Percentiles rank a stretch among this genome's conserved stretches.
phyloP scores from a whole-genome alignment of 139 green algal genomes.

The Astrephomene gubernaculifera region DNA sequence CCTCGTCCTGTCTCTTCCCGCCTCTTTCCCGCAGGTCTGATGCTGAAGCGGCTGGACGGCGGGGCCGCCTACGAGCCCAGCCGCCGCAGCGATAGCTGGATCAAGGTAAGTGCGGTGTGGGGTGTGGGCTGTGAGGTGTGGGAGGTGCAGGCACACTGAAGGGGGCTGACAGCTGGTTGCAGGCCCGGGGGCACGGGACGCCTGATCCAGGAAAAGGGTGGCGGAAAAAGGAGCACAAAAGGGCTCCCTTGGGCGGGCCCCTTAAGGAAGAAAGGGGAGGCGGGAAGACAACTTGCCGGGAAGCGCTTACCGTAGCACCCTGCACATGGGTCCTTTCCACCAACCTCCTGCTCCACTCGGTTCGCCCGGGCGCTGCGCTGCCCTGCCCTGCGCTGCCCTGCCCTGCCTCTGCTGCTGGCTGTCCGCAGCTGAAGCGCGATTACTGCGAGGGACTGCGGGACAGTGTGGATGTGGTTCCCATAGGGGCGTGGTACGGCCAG shows the following conservation, averaged over 20 bases:
- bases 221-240: too few relatives aligned
- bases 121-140: background rate
- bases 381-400: background rate
- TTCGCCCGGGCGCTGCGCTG: too few relatives aligned
- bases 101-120: slow-evolving; percentile 77
- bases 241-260: too few relatives aligned
- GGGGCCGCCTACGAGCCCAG: slow-evolving; percentile 75
- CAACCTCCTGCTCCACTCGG: too few relatives aligned
- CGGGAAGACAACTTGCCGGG: too few relatives aligned
- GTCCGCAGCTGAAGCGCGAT: slow-evolving; percentile 70
- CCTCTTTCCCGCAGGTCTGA: slow-evolving; percentile 82
- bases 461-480: slow-evolving; percentile 92
- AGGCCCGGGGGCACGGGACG: too few relatives aligned
- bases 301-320: too few relatives aligned
- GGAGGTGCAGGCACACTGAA: background rate
- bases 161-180: too few relatives aligned
- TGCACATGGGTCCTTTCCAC: too few relatives aligned
- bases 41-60: slow-evolving; percentile 86
- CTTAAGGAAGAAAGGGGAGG: too few relatives aligned
- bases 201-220: too few relatives aligned
- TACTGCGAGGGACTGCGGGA: slow-evolving; percentile 89
- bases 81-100: slow-evolving; percentile 81
- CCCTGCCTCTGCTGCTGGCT: background rate
- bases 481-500: slow-evolving; percentile 75
- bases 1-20: too few relatives aligned